Evolutionary conservation across 2,329 filamentous ascomycete genomes (phyloP).

Genomic region (Aspergillus proliferans): DNA sequence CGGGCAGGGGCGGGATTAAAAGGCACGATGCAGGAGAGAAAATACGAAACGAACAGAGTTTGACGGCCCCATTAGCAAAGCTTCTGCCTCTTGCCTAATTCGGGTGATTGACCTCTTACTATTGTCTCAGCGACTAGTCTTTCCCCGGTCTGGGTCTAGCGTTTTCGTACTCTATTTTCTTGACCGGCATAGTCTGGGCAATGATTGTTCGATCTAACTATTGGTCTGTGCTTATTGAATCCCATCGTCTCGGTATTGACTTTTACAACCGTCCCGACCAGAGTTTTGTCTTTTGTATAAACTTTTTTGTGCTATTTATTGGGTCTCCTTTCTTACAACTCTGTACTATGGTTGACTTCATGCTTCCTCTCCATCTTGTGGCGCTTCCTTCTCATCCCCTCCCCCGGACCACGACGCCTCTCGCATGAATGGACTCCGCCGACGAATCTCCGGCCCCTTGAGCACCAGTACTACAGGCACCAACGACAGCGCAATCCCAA

Average conservation of each 20-base stretch:
- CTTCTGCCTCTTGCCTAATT: background rate
- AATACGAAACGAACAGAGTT: background rate
- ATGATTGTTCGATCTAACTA: background rate
- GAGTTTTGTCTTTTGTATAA: background rate
- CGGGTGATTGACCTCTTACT: background rate
- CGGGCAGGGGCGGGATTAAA: background rate
- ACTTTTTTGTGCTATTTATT: background rate
- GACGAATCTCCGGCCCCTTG: constrained; percentile 36
- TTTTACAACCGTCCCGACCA: background rate
- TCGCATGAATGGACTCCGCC: constrained; percentile 25
- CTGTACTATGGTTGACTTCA: no score
- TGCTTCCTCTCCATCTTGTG: no score
- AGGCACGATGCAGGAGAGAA: background rate
- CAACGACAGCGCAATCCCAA: constrained; percentile 33
- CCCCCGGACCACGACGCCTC: constrained; percentile 18
- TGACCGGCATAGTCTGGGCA: background rate
- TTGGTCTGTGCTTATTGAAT: background rate
- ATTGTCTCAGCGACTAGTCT: background rate
- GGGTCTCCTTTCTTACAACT: no score
- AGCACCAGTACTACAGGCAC: constrained; percentile 38
- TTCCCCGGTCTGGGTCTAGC: background rate
- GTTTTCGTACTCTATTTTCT: background rate
- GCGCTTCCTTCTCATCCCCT: constrained; percentile 3
- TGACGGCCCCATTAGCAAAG: background rate
- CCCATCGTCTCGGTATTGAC: background rate